Evolutionary conservation across 192 early-diverging fungal species (phyloP).

Genomic region (Mortierella claussenii): DNA sequence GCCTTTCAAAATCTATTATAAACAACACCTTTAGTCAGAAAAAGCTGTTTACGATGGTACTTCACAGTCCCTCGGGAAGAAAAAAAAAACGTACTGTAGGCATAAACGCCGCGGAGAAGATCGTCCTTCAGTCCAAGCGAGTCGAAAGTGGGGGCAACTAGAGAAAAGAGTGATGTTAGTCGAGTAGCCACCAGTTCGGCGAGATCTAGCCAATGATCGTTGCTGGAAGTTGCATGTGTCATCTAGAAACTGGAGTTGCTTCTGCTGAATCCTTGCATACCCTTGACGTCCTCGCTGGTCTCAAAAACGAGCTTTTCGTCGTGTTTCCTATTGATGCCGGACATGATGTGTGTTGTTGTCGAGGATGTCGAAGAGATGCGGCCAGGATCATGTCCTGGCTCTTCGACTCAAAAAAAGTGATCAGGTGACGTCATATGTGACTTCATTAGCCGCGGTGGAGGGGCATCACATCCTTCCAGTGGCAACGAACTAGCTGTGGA

Average conservation of each 20-base stretch:
- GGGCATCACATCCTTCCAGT: no score
- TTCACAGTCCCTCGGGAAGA: not conserved
- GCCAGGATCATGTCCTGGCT: not conserved
- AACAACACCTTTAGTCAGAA: no score
- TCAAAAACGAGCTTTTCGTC: constrained; percentile 77
- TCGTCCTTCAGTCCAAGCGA: constrained; percentile 98
- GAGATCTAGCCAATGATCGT: no score
- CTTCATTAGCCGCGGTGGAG: not conserved
- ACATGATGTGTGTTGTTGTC: constrained; percentile 20
- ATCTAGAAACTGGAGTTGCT: no score
- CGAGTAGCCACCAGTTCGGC: no score
- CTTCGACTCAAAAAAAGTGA: not conserved
- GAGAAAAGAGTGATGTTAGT: no score
- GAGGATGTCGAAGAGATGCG: not conserved
- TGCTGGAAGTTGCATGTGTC: no score
- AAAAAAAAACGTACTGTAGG: constrained; percentile 75
- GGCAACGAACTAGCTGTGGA: no score
- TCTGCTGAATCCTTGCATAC: constrained; percentile 10
- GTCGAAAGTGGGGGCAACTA: constrained; percentile 86
- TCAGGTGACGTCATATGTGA: not conserved
- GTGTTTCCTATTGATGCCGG: constrained; percentile 53
- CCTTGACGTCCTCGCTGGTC: constrained; percentile 88
- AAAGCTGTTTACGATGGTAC: not conserved
- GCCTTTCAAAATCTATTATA: constrained; percentile 92
- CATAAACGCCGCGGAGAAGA: constrained; percentile 95